These are phyloP conservation scores for Aquilaria malaccensis DNA, from an alignment of 345 rosid species.

Conservation along the genomic window DNA sequence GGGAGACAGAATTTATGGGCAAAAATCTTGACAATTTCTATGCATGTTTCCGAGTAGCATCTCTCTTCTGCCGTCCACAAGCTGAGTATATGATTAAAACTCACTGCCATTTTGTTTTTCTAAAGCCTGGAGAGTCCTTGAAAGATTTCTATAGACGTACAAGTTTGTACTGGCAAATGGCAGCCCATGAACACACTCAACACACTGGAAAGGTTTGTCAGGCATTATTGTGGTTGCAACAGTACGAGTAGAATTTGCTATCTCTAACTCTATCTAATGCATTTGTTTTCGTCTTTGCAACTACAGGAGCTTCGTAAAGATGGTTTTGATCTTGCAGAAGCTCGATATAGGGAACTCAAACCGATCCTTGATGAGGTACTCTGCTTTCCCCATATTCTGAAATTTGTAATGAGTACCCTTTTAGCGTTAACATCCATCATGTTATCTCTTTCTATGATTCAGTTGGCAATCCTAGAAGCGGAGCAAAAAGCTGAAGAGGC, in stretches of 20 bases:
- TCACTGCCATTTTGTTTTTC: conserved; percentile 11
- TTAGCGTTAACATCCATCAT: background rate
- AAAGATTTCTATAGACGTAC: conserved; percentile 92
- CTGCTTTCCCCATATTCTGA: conserved; percentile 2
- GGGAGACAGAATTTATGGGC: too few species aligned
- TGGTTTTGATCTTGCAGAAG: conserved; percentile 92
- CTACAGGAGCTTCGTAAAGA: conserved; percentile 88
- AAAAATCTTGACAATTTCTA: too few species aligned
- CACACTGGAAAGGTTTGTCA: conserved; percentile 91
- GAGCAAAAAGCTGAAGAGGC: conserved; percentile 96
- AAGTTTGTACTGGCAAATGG: conserved; percentile 97
- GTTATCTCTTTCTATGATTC: conserved; percentile 10
- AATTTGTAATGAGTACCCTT: background rate
- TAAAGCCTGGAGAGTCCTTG: conserved; percentile 91
- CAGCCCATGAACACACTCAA: conserved; percentile 95
- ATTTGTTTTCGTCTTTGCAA: conserved; percentile 14
- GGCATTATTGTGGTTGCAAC: background rate
- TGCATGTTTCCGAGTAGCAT: too few species aligned
- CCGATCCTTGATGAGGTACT: conserved; percentile 90
- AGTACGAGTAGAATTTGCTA: too few species aligned
- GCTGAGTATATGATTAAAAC: background rate
- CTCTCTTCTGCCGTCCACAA: too few species aligned
- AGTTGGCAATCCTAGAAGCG: conserved; percentile 80
- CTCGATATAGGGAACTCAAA: conserved; percentile 80
- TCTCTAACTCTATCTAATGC: too few species aligned